Percentiles rank a stretch among this genome's conserved stretches.
These are phyloP conservation scores for Penicillium sp. DNA, from an alignment of 2,329 filamentous ascomycete species.

Conservation along the genomic window DNA sequence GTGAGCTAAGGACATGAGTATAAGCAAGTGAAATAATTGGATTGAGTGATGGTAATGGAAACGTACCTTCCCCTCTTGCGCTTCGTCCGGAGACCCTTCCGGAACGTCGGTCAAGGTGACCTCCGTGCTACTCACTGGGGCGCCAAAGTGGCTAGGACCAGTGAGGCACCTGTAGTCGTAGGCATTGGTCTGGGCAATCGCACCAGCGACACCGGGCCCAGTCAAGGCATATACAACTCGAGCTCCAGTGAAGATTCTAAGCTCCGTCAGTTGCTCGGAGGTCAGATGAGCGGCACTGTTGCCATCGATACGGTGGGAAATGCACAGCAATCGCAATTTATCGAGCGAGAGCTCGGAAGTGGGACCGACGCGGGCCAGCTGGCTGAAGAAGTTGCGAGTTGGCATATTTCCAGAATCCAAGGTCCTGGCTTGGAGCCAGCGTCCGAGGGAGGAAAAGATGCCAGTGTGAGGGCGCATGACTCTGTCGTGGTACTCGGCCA, in stretches of 20 bases:
- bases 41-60: not conserved
- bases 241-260: conserved; percentile 75
- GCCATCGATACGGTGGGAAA: conserved; percentile 67
- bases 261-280: conserved; percentile 68
- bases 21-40: not conserved
- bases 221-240: conserved; percentile 82
- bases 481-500: conserved; percentile 64
- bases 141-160: conserved; percentile 68
- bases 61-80: conserved; percentile 60
- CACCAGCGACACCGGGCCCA: conserved; percentile 77
- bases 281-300: conserved; percentile 61
- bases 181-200: conserved; percentile 79
- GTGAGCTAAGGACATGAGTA: conserved; percentile 54
- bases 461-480: conserved; percentile 59
- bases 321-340: conserved; percentile 75
- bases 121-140: conserved; percentile 75
- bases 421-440: conserved; percentile 66
- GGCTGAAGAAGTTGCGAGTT: conserved; percentile 57
- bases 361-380: conserved; percentile 36
- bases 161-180: conserved; percentile 70
- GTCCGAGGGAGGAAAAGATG: conserved; percentile 62
- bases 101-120: conserved; percentile 56
- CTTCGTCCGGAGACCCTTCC: conserved; percentile 36
- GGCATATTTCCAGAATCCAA: conserved; percentile 74
- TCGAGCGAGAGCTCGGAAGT: conserved; percentile 49